phyloP scores from a whole-genome alignment of 768 basidiomycete genomes.

The Psilocybe azurescens region DNA sequence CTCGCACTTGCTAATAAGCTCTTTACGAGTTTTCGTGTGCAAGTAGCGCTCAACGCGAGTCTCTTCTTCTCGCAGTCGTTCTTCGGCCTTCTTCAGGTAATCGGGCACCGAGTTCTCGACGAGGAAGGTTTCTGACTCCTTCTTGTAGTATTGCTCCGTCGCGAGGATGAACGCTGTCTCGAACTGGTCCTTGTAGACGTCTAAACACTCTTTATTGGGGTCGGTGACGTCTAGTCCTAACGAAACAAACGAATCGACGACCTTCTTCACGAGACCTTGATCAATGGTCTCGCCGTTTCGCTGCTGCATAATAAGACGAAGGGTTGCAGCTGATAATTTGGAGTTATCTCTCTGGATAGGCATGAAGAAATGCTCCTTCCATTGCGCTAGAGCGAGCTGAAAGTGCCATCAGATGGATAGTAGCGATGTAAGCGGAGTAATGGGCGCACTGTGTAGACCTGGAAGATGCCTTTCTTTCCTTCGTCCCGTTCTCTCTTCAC shows the following conservation, averaged over 20 bases:
- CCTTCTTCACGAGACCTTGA: conserved; percentile 95
- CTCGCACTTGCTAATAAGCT: conserved; percentile 88
- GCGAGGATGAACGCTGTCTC: conserved; percentile 87
- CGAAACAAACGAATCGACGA: conserved; percentile 97
- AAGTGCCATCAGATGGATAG: conserved; percentile 11
- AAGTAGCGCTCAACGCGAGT: conserved; percentile 96
- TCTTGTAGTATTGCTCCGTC: conserved; percentile 92
- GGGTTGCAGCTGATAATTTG: conserved; percentile 86
- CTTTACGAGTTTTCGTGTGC: conserved; percentile 89
- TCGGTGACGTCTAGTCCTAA: conserved; percentile 92
- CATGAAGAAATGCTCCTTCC: conserved; percentile 92
- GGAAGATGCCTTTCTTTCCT: conserved; percentile 94
- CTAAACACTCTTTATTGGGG: conserved; percentile 92
- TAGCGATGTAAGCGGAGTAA: not conserved
- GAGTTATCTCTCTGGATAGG: conserved; percentile 80
- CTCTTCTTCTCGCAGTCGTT: conserved; percentile 92
- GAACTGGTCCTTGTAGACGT: conserved; percentile 94
- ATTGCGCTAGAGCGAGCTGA: conserved; percentile 93
- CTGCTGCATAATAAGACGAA: conserved; percentile 90
- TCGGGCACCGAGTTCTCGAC: conserved; percentile 93
- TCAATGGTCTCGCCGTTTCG: conserved; percentile 96
- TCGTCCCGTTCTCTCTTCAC: conserved; percentile 99
- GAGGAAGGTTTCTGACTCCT: conserved; percentile 92
- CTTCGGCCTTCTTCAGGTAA: conserved; percentile 96
- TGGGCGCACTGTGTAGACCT: conserved; percentile 87